Base-by-base conservation (phyloP, 1,284 basidiomycete genomes). In the Xerocomus cyaneibrunnescens region DNA sequence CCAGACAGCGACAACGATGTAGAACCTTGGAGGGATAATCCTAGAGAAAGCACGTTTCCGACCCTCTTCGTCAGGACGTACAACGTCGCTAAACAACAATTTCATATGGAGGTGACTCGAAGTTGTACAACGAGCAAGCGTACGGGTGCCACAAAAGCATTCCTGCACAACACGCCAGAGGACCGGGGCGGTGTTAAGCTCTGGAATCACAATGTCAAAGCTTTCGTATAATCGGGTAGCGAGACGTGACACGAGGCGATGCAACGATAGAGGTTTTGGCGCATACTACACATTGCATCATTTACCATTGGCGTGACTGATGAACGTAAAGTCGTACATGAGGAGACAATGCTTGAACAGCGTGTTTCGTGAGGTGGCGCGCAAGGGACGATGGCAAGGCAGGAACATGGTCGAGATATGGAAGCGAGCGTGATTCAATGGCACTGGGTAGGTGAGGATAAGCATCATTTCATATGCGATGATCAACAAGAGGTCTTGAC, bases 371-470 rank as follows among this genome's bases (percentile, higher is more conserved):
- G 52, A 97, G 77, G 68, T 89, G 88, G 31, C 69, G 65, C 3
- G 76, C 76, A 77, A 96, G 81, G 7, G 75, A 74, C 17, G 62
- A 56, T 0, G 94, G 91, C 2, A 97, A 72, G 30, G 81, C 65
- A 16, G 81, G 78, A 25, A 84, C 69, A 31, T 84, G 80, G 60
- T 94, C 87, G 41, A 98, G 76, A 71, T 93, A 97, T 0, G 94
- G 93, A 34, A 98, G 74, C 28, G 83, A 74, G 62, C 88, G 86
- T 21, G 74, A 73, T 59, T 92, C 86, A 40, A 94, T 83, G 49
- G 85, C 70, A 46, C 89, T 92, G 31, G 12, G 50, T 38, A 14
- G 27, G 27, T 27, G 7, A 36, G 22, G 13, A 42, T 61, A 39
- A 59, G 32, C 34, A 38, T 45, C 43, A 40, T 32, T 14, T 48